Base-by-base conservation (phyloP, 2,329 filamentous ascomycete species). In the Colletotrichum lini region DNA sequence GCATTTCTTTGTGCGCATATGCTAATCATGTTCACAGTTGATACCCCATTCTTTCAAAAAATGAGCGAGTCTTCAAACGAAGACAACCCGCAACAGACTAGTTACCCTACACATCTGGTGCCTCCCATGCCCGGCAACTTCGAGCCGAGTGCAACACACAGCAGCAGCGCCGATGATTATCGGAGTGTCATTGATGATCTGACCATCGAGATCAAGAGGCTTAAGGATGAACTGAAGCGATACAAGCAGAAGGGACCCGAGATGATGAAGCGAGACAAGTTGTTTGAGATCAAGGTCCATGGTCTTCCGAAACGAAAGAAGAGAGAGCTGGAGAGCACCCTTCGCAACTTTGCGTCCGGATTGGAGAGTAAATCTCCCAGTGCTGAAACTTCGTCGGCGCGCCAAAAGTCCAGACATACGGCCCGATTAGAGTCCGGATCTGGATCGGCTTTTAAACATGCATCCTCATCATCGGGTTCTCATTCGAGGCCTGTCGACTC, bases 141-240 rank as follows among this genome's bases (percentile, higher is more conserved):
- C 0, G 80, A 79, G 9, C 80, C 80, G 4, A 76, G 77, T 0
- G 69, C 78, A 47, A 82, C 82, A 3, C 88, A 80, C 23, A 89
- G 82, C 77, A 93, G 89, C 77, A 92, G 91, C 61, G 90, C 89
- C 38, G 93, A 93, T 67, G 94, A 95, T 67, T 95, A 91, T 72
- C 87, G 94, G 57, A 92, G 92, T 74, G 93, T 97, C 18, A 97
- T 97, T 58, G 94, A 97, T 76, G 94, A 97, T 78, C 81, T 97
- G 70, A 97, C 94, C 0, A 85, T 97, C 35, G 92, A 95, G 78
- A 97, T 96, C 78, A 93, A 94, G 79, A 91, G 90, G 62, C 80
- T 97, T 72, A 95, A 92, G 81, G 90, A 92, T 74, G 90, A 91
- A 76, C 77, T 97, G 65, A 92, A 89, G 76, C 91, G 89, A 64